Percentiles rank a stretch among this genome's conserved stretches.
phyloP scores from a whole-genome alignment of 306 rosid genomes.

The Vigna radiata region DNA sequence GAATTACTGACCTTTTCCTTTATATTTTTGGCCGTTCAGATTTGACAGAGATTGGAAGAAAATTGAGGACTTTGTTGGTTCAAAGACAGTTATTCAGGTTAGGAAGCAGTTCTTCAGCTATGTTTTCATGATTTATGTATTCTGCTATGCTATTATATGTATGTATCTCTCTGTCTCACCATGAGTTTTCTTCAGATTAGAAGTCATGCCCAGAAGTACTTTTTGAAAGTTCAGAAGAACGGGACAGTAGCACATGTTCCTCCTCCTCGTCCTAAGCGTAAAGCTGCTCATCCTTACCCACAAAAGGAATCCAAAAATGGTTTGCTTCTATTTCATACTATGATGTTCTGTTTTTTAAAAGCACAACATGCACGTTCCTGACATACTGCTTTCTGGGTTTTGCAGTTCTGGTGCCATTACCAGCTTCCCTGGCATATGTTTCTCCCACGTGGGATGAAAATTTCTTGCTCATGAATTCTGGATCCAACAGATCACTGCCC shows the following conservation, averaged over 20 bases:
- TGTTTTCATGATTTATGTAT: conserved; percentile 9
- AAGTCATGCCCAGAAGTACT: conserved; percentile 89
- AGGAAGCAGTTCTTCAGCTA: conserved; percentile 16
- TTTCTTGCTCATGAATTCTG: conserved; percentile 53
- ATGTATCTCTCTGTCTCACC: neutral
- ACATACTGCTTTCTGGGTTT: conserved; percentile 36
- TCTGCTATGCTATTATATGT: conserved; percentile 1
- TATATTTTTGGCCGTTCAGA: conserved; percentile 43
- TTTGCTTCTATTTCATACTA: conserved; percentile 41
- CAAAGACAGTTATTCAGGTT: conserved; percentile 92
- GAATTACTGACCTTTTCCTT: neutral
- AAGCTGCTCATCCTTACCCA: conserved; percentile 89
- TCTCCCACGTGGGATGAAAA: conserved; percentile 77
- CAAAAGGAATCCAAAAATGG: conserved; percentile 86
- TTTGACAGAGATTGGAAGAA: conserved; percentile 95
- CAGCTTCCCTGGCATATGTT: conserved; percentile 67
- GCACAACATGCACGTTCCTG: conserved; percentile 22
- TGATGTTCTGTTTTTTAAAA: conserved; percentile 13
- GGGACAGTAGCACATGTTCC: conserved; percentile 86
- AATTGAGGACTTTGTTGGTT: conserved; percentile 88
- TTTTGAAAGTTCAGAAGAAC: conserved; percentile 82
- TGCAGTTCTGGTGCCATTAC: conserved; percentile 73
- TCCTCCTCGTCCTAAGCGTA: conserved; percentile 94
- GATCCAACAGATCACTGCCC: conserved; percentile 45
- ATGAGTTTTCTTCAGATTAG: conserved; percentile 61